Evolutionary conservation across 352 stramenopile genomes (phyloP), one percentile per base, ranked within the genome.

Genomic region (Phytopythium boreale): DNA sequence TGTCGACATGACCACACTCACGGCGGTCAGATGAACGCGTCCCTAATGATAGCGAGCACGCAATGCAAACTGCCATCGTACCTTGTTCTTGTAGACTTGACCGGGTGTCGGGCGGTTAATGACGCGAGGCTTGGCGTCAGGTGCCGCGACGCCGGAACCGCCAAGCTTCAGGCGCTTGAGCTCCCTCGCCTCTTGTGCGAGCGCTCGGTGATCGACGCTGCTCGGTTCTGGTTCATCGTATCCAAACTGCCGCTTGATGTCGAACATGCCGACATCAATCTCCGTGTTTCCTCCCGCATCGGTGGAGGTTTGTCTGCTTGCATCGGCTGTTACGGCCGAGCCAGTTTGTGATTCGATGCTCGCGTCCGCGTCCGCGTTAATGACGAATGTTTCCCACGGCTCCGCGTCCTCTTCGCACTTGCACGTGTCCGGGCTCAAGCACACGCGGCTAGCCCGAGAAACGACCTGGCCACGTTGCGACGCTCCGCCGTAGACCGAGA

Each of bases 221-320:
- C 77, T 72, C 27, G 69, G 43, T 11, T 57, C 63, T 0, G 46
- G 36, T 36, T 78, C 49, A 46, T 79, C 67, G 63, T 85, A 90
- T 6, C 83, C 83, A 64, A 79, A 88, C 62, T 83, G 75, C 20
- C 83, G 77, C 63, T 90, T 92, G 39, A 92, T 80, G 52, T 85
- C 80, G 22, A 70, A 69, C 36, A 92, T 75, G 9, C 83, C 80
- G 29, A 89, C 68, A 46, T 89, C 73, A 19, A 2, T 62, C 20
- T 77, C 51, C 19, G 29, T 39, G 8, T 27, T 53, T 50, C 66
- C 51, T 19, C 41, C 26, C 46, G 31, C 36, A 10, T 24, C 47
- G 17, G 24, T n/a, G 22, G 10, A 59, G 24, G 4, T 3, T n/a
- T 46, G 17, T 46, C 41, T 15, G 22, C 22, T 12, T 20, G 46